Evolutionary conservation across 2,329 filamentous ascomycete species (phyloP), one percentile per base, ranked within the genome.

Genomic region (Fusarium globosum): DNA sequence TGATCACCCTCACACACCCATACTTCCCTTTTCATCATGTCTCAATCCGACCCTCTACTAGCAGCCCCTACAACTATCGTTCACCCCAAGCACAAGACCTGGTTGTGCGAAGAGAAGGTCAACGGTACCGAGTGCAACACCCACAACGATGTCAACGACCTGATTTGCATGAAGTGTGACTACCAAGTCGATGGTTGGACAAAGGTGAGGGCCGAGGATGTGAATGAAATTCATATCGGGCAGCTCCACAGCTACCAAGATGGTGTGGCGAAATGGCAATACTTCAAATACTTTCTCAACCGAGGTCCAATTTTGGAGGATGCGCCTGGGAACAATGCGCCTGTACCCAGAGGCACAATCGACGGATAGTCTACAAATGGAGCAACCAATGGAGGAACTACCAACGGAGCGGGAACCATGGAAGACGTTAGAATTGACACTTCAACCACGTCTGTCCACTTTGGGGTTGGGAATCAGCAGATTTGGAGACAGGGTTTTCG

Each of bases 151-250:
- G 14, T 48, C 20, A 12, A 48, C 4, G 26, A 21, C 20, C 9
- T 21, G 20, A 0, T 15, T 6, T 48, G 45, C 7, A 4, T 1
- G 4, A 21, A 16, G 4, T 48, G 45, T 21, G 1, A 0, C 20
- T 48, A 48, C 26, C 1, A 15, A 30, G 20, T 48, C 45, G 26
- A 30, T 14, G 45, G 45, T 12, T 3, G 2, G 18, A 46, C 18
- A 28, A 7, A 21, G 23, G 43, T 46, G 13, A 21, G 21, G 43
- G 43, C 43, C 23, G 18, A 8, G 18, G 43, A 46, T 46, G 18
- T 10, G 5, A 1, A 46, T 3, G 23, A 28, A 10, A 46, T 11
- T 0, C 5, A 28, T 3, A 30, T 30, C 45, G 26, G 45, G 26
- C 0, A 8, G 14, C 45, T 48, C 26, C 12, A 30, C 45, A 11